phyloP scores from a whole-genome alignment of 2,329 filamentous ascomycete species.

The Chaetoscypha palmicola region DNA sequence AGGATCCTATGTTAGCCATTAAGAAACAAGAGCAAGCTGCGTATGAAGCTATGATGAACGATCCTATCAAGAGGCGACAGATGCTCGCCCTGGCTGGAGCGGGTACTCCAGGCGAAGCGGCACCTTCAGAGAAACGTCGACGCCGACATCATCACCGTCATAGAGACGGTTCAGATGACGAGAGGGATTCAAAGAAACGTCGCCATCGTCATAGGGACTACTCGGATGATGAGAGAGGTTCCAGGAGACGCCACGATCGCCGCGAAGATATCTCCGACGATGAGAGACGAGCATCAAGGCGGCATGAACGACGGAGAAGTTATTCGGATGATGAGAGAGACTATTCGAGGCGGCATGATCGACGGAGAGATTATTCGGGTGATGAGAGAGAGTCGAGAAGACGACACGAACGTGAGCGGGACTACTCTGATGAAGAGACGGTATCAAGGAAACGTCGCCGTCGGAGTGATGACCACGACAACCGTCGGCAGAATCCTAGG shows the following conservation, averaged over 20 bases:
- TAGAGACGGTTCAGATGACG: constrained; percentile 30
- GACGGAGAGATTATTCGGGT: background rate
- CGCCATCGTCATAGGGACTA: constrained; percentile 21
- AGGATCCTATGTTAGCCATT: constrained; percentile 88
- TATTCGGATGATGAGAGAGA: constrained; percentile 32
- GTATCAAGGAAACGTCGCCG: too few species aligned
- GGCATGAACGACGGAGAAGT: constrained; percentile 22
- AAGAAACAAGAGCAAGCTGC: constrained; percentile 84
- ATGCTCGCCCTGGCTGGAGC: constrained; percentile 59
- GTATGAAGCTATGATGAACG: constrained; percentile 73
- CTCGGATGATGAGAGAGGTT: constrained; percentile 31
- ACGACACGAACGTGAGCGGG: constrained; percentile 23
- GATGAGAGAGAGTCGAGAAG: constrained; percentile 15
- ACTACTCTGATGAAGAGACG: constrained; percentile 31
- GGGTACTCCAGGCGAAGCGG: constrained; percentile 37
- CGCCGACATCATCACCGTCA: constrained; percentile 36
- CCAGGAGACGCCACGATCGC: constrained; percentile 31
- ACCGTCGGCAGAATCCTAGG: too few species aligned
- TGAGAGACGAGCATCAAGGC: constrained; percentile 15
- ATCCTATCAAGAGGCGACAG: constrained; percentile 60
- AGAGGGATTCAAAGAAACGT: constrained; percentile 14
- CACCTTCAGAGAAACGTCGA: constrained; percentile 40
- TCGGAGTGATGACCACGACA: too few species aligned
- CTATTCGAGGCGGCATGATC: constrained; percentile 9
- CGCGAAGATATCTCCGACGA: constrained; percentile 1